Base-by-base conservation (phyloP, 2,329 filamentous ascomycete species). In the Penicillium sclerotigenum region DNA sequence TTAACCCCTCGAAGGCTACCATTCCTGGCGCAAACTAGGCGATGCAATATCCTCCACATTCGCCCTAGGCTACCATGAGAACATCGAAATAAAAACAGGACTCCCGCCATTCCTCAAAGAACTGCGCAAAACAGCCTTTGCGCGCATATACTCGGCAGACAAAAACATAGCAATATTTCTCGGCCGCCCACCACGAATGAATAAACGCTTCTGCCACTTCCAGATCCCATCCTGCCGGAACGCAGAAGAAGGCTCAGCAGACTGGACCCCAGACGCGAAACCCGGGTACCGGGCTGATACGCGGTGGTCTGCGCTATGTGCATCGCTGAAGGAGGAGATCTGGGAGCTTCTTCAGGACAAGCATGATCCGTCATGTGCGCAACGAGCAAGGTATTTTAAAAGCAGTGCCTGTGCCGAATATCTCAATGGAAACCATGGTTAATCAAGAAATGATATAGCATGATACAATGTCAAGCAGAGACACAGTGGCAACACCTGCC, bases 91-190 rank as follows among this genome's bases (percentile, higher is more conserved):
- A 5, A 63, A 63, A 26, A 48, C 61, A 0, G 57, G 60, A 1
- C 62, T 65, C 4, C 72, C 77, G 2, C 47, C 54, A 0, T 79
- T 77, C n/a, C 57, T 80, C 0, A 62, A 65, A 5, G 68, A 76
- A 20, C 56, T 80, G 4, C 69, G 77, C 7, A 71, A 73, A 51
- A 64, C 68, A 0, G 70, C 71, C 0, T 78, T 79, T 56, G 74
- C 73, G 2, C 67, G 73, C 3, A 70, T 73, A 4, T 80, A 78
- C 58, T 75, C 76, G 0, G 74, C 74, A 0, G 79, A 80, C 59
- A 80, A 79, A 58, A 79, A 76, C 22, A 66, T 80, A 9, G 74
- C 76, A 0, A 75, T 80, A 4, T 80, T 80, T 45, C 71, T 80
- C 14, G 78, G 79, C 6, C 72, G 79, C 1, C 78, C 79, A 1